Percentiles rank a stretch among this genome's conserved stretches.
Conservation (phyloP, 23 red algal genomes). For the Agarophyton chilense region DNA sequence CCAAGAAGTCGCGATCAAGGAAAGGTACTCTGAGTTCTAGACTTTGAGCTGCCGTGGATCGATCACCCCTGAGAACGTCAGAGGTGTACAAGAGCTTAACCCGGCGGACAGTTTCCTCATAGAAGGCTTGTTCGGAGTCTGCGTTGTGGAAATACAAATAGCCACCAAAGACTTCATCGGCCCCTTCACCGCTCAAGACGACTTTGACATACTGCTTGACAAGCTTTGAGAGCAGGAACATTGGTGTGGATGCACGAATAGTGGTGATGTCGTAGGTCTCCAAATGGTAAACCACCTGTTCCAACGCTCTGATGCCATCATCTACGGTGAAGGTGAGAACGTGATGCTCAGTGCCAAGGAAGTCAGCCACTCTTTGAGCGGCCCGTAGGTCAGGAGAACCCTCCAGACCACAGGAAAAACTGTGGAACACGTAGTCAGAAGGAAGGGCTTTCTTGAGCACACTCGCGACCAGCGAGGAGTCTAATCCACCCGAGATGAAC, state of each 20-base stretch:
- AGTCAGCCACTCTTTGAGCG: slow-evolving; percentile 93
- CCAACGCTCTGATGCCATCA: slow-evolving; percentile 80
- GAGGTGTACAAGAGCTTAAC: slow-evolving; percentile 84
- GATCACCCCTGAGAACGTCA: slow-evolving; percentile 95
- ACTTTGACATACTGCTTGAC: slow-evolving; percentile 94
- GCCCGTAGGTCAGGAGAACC: slow-evolving; percentile 90
- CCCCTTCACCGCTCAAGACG: slow-evolving; percentile 94
- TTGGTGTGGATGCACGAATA: slow-evolving; percentile 94
- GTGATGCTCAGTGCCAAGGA: slow-evolving; percentile 92
- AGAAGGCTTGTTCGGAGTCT: slow-evolving; percentile 75
- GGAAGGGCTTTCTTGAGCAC: slow-evolving; percentile 80
- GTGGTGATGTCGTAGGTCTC: slow-evolving; percentile 95
- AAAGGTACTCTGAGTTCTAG: slow-evolving; percentile 98
- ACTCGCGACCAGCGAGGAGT: slow-evolving; percentile 90
- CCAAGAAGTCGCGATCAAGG: slow-evolving; percentile 95
- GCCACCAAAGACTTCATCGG: slow-evolving; percentile 95
- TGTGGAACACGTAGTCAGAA: slow-evolving; percentile 77
- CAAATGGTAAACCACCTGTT: slow-evolving; percentile 86
- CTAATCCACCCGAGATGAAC: slow-evolving; percentile 86
- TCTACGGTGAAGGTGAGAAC: slow-evolving; percentile 93
- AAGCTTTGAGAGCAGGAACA: slow-evolving; percentile 77
- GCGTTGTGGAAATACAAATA: slow-evolving; percentile 98
- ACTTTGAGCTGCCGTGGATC: slow-evolving; percentile 91
- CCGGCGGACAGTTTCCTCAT: slow-evolving; percentile 84
- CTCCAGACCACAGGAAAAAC: slow-evolving; percentile 84